These are phyloP conservation scores for Hypocrella siamensis DNA, from an alignment of 2,329 filamentous ascomycete species.

Conservation along the genomic window DNA sequence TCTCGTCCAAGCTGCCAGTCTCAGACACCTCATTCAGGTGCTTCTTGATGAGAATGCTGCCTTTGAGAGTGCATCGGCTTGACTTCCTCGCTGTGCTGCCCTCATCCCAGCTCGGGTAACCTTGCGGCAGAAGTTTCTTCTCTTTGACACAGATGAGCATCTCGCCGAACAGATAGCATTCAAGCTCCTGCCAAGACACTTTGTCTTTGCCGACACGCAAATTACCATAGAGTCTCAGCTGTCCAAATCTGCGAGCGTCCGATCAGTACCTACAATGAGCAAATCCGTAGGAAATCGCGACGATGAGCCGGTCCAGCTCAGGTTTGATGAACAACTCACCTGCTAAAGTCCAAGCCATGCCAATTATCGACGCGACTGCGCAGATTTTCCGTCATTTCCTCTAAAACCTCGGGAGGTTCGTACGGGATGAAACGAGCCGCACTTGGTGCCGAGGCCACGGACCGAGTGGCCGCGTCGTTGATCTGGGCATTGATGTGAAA, in stretches of 20 bases:
- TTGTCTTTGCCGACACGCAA: constrained; percentile 93
- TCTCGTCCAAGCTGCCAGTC: constrained; percentile 54
- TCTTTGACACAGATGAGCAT: constrained; percentile 99
- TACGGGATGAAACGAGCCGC: constrained; percentile 51
- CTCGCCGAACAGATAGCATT: constrained; percentile 93
- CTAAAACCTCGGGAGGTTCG: constrained; percentile 60
- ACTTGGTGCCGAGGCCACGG: constrained; percentile 43
- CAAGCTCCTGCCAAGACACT: constrained; percentile 90
- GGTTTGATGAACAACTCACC: constrained; percentile 27
- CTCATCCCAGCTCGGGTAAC: constrained; percentile 50
- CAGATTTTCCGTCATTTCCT: constrained; percentile 75
- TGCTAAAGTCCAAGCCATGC: constrained; percentile 86
- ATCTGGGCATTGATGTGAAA: constrained; percentile 25
- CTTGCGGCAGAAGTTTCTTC: constrained; percentile 50
- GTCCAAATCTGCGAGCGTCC: constrained; percentile 56
- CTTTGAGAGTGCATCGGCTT: constrained; percentile 78
- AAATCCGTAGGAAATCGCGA: no score
- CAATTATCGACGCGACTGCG: constrained; percentile 89
- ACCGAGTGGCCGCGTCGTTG: constrained; percentile 37
- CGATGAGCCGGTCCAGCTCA: not conserved
- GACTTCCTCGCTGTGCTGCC: constrained; percentile 42
- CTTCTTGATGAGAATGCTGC: constrained; percentile 96
- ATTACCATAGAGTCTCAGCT: constrained; percentile 75
- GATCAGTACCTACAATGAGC: not conserved
- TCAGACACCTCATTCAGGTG: constrained; percentile 82